Evolutionary conservation across 148 eudicot species (phyloP), one percentile per base, ranked within the genome.

Genomic region (Oxyria digyna): DNA sequence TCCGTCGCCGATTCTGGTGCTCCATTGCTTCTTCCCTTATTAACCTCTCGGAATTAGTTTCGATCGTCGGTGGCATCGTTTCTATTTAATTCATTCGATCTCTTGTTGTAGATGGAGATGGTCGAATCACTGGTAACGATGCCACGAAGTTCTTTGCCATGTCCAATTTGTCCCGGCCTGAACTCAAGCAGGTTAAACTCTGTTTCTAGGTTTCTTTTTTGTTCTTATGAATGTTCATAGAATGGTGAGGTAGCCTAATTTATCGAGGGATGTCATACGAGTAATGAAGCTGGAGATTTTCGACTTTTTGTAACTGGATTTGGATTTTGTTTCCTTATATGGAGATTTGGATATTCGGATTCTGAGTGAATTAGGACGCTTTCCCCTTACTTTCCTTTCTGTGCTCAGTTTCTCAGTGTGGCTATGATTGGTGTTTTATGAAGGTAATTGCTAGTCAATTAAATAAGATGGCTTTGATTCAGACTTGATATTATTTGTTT

Each of bases 101-200:
- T 55, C 67, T n/a, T 71, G 10, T 69, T 32, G 42, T 63, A 91
- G 97, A 91, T 81, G 82, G 87, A 32, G 93, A 91, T 77, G 97
- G 96, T 15, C 87, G 93, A 14, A 55, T 91, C 20, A 83, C 85
- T 14, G 91, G 96, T 64, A 89, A 84, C 71, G 96, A 91, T 31
- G 87, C 96, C 0, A 89, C 84, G 0, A 84, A 80, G 70, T 91
- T 91, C 73, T 85, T 91, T 41, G 62, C 86, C 1, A 74, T 87
- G 83, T 89, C 97, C 1, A 81, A 76, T 32, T 59, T 91, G 42
- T 85, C 96, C 7, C 85, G 85, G 62, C 78, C 85, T 62, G 83
- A 89, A 62, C 96, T 91, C 43, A 91, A 91, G 72, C 93, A 89
- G 93, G 97, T 90, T 45, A 40, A 59, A 14, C 27, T 62, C 49